Base-by-base conservation (phyloP, 73 alveolate genomes). In the Paramecium tetraurelia region DNA sequence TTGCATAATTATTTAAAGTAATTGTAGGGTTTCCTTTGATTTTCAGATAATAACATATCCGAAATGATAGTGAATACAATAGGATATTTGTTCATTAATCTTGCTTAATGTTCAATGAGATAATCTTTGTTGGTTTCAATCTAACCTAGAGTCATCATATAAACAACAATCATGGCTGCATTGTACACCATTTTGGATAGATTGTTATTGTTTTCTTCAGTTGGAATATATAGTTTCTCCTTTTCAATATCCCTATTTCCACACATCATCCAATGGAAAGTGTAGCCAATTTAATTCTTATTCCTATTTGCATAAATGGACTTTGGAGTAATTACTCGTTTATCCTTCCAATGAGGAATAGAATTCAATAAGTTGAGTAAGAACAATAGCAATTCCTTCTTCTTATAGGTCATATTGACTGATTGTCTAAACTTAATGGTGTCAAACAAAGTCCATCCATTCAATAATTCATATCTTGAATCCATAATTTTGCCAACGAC, bases 401-500 rank as follows among this genome's bases (percentile, higher is more conserved):
- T 63, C 7, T 22, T 21, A 44, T 80, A 80, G 0, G 27, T 38
- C 41, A 44, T 21, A 9, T 80, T 46, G 2, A 80, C 43, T 24
- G 46, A 22, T 41, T 27, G 20, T 80, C 90, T 80, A 24, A 48
- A 43, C 16, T 80, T 80, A 20, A 80, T 63, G 44, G 90, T 44
- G 21, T 80, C 90, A 14, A 14, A 12, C 18, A 80, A 35, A 22
- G 90, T 44, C 90, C 90, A 80, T 80, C 90, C 90, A 80, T 80
- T 31, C 24, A 80, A 24, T 11, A 80, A 35, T 46, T 80, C 48
- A 80, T 41, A 43, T 41, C 57, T 80, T 48, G 70, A 27, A 80
- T 22, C 46, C 1, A 48, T 1, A 22, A 80, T 46, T 48, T 41
- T 80, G 14, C 57, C 70, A 22, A 80, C 33, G 1, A 48, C 21